phyloP scores from a whole-genome alignment of 208 protist species.

The Angomonas deanei region DNA sequence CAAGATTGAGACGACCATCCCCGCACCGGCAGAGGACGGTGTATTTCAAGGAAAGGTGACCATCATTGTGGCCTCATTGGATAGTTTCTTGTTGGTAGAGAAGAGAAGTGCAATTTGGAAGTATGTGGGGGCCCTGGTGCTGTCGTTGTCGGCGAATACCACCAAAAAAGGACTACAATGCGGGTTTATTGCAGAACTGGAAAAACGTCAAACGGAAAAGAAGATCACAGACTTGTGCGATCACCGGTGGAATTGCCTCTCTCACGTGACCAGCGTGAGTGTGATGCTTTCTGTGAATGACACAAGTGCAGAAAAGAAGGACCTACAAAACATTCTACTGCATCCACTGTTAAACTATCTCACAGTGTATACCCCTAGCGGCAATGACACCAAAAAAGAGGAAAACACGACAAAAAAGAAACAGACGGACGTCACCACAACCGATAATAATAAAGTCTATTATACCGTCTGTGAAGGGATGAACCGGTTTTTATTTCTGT shows the following conservation, averaged over 20 bases:
- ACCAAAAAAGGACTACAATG: not conserved
- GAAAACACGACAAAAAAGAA: not conserved
- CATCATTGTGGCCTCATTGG: constrained; percentile 38
- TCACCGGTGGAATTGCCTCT: constrained; percentile 56
- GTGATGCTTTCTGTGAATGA: constrained; percentile 16
- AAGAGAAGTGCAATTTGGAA: constrained; percentile 69
- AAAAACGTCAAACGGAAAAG: not conserved
- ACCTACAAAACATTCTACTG: not conserved
- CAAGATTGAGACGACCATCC: not conserved
- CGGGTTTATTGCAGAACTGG: not conserved
- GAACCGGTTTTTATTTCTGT: constrained; percentile 61
- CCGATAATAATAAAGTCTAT: constrained; percentile 33
- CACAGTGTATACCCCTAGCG: constrained; percentile 8
- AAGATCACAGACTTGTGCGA: constrained; percentile 17
- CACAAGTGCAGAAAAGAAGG: not conserved
- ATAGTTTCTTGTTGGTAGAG: constrained; percentile 41
- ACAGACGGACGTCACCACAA: not conserved
- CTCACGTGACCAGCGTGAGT: constrained; percentile 27
- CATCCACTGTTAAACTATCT: constrained; percentile 13
- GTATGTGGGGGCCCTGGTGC: constrained; percentile 37
- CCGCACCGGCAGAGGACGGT: not conserved
- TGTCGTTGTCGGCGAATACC: not conserved
- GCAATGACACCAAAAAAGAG: not conserved
- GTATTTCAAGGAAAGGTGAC: not conserved
- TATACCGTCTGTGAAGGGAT: constrained; percentile 50